These are phyloP conservation scores for Aaosphaeria arxii DNA, from an alignment of 2,329 filamentous ascomycete genomes.

Conservation along the genomic window DNA sequence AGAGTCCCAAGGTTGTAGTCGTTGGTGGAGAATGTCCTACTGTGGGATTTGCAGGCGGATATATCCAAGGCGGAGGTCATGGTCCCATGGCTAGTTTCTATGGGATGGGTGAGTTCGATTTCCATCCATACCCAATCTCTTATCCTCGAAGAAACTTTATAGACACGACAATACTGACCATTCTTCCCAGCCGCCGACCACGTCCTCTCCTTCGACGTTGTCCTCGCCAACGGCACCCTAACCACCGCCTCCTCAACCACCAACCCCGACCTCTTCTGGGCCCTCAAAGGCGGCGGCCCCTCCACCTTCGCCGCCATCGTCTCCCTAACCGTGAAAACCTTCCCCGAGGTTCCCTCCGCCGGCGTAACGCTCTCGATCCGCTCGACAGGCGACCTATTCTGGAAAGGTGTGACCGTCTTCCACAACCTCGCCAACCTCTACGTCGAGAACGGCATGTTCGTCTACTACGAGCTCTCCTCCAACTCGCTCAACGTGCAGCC, in stretches of 20 bases:
- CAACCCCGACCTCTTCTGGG: constrained; percentile 26
- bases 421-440: constrained; percentile 9
- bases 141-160: background rate
- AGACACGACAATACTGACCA: background rate
- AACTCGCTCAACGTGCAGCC: constrained; percentile 7
- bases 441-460: constrained; percentile 13
- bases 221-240: constrained; percentile 21
- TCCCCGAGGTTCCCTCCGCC: constrained; percentile 8
- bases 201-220: constrained; percentile 18
- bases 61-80: constrained; percentile 35
- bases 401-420: constrained; percentile 10
- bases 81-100: constrained; percentile 26
- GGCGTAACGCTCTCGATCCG: constrained; percentile 7
- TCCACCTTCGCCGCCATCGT: constrained; percentile 6
- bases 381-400: constrained; percentile 7
- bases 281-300: constrained; percentile 13
- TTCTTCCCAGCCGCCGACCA: constrained; percentile 14
- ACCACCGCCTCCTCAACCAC: constrained; percentile 14
- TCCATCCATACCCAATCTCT: background rate
- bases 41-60: constrained; percentile 30
- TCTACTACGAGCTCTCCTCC: constrained; percentile 9
- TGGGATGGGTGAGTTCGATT: constrained; percentile 10
- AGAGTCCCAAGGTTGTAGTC: constrained; percentile 7
- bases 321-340: constrained; percentile 9
- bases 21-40: constrained; percentile 15